Evolutionary conservation across 2,329 filamentous ascomycete genomes (phyloP).

Genomic region (Fusarium sp.): DNA sequence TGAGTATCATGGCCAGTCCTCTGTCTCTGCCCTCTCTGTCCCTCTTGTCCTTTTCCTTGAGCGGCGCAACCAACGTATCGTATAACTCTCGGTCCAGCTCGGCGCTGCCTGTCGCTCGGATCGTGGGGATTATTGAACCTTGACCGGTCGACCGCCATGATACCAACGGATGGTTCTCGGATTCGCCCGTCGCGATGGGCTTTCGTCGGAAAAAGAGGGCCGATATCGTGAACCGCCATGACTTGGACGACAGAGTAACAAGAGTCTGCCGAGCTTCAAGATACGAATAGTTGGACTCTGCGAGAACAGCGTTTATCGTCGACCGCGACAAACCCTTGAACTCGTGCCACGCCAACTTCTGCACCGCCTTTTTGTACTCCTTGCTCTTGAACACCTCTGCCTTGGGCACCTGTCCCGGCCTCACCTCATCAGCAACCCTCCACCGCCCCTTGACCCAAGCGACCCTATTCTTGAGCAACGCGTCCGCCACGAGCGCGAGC

Average conservation of each 20-base stretch:
- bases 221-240: conserved; percentile 81
- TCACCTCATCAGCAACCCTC: conserved; percentile 57
- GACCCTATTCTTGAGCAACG: conserved; percentile 77
- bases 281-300: conserved; percentile 85
- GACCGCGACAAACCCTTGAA: conserved; percentile 81
- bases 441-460: conserved; percentile 79
- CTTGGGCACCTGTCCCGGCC: conserved; percentile 59
- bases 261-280: conserved; percentile 77
- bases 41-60: conserved; percentile 58
- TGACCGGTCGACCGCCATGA: conserved; percentile 69
- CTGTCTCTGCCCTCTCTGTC: conserved; percentile 65
- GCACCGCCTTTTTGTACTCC: conserved; percentile 77
- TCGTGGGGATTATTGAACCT: conserved; percentile 67
- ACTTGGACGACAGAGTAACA: conserved; percentile 75
- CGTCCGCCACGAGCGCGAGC: conserved; percentile 81
- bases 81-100: conserved; percentile 74
- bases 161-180: conserved; percentile 72
- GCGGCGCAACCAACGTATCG: conserved; percentile 65
- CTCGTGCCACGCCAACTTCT: conserved; percentile 76
- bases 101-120: conserved; percentile 74
- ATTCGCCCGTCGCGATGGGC: conserved; percentile 62
- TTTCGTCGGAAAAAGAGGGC: conserved; percentile 77
- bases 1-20: conserved; percentile 64
- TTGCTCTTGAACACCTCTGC: conserved; percentile 76
- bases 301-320: conserved; percentile 81